phyloP scores from a whole-genome alignment of 1,139 yeast genomes.

The Diutina siamensis region DNA sequence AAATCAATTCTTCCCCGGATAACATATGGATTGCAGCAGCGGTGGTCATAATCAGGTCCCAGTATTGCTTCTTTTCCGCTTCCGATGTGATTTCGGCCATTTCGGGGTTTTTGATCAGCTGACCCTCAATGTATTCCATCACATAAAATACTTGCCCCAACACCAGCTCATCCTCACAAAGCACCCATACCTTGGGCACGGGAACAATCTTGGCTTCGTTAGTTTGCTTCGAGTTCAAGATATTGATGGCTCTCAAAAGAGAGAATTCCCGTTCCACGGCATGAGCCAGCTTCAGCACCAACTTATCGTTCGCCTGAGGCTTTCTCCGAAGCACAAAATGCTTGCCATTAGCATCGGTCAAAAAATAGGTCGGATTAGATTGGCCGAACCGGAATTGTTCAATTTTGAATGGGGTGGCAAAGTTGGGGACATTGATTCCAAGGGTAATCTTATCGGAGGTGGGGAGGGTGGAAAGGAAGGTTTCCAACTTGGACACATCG shows the following conservation, averaged over 20 bases:
- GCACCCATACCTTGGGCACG: conserved; percentile 32
- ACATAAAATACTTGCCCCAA: conserved; percentile 44
- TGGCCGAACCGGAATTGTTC: conserved; percentile 57
- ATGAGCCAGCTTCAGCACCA: conserved; percentile 52
- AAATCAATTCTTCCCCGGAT: conserved; percentile 34
- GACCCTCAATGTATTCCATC: conserved; percentile 52
- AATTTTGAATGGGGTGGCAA: conserved; percentile 15
- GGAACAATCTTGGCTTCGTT: conserved; percentile 27
- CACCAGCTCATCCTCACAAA: conserved; percentile 41
- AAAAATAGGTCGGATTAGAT: conserved; percentile 52
- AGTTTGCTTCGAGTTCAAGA: conserved; percentile 16
- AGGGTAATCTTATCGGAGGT: conserved; percentile 2
- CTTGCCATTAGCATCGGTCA: conserved; percentile 29
- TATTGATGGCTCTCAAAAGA: conserved; percentile 36
- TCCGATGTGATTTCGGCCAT: conserved; percentile 27
- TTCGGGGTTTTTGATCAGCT: conserved; percentile 45
- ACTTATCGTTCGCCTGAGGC: conserved; percentile 42
- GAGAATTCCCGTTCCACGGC: conserved; percentile 55
- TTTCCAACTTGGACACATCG: not conserved
- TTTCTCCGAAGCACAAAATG: conserved; percentile 46
- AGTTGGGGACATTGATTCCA: conserved; percentile 8
- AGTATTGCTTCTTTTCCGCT: conserved; percentile 18
- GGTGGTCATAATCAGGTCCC: conserved; percentile 43
- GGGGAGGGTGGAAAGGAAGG: conserved; percentile 7
- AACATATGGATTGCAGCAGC: conserved; percentile 42